A percentile compares a stretch with the other conserved stretches of the same genome.
Conservation (phyloP, 352 stramenopile genomes). For the Globisporangium lucens region DNA sequence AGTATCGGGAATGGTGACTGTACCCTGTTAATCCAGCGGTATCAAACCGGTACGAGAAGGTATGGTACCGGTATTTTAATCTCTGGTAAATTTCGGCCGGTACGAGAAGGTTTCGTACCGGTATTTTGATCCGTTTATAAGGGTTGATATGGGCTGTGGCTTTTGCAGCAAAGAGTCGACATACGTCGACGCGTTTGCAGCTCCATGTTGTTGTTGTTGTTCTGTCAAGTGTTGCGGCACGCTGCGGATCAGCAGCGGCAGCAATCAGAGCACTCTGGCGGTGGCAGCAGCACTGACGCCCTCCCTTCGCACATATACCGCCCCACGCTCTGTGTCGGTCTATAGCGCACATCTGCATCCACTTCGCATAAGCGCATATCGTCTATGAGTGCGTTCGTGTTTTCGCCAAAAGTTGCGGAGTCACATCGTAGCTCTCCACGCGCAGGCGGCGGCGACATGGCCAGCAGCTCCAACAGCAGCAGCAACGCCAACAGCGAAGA, state of each 20-base stretch:
- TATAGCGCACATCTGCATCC: neutral
- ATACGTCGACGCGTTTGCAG: no score
- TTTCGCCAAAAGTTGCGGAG: neutral
- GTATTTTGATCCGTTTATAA: neutral
- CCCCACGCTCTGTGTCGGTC: neutral
- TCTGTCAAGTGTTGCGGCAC: no score
- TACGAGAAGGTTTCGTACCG: neutral
- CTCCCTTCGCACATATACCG: neutral
- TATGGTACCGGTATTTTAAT: neutral
- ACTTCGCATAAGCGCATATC: neutral
- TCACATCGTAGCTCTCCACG: neutral
- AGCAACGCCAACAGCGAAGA: constrained; percentile 16
- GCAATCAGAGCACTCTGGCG: neutral
- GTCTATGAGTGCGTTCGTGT: neutral
- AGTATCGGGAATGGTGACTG: no score
- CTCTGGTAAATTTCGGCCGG: no score
- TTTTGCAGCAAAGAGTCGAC: neutral
- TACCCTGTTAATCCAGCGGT: neutral
- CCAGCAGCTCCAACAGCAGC: neutral
- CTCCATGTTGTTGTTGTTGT: no score
- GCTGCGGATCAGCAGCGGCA: neutral
- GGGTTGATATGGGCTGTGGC: no score
- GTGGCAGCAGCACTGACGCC: neutral
- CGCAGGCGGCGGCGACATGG: neutral
- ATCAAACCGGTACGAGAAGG: neutral